Base-by-base conservation (phyloP, 2,329 filamentous ascomycete species). In the Epichloe sylvatica region DNA sequence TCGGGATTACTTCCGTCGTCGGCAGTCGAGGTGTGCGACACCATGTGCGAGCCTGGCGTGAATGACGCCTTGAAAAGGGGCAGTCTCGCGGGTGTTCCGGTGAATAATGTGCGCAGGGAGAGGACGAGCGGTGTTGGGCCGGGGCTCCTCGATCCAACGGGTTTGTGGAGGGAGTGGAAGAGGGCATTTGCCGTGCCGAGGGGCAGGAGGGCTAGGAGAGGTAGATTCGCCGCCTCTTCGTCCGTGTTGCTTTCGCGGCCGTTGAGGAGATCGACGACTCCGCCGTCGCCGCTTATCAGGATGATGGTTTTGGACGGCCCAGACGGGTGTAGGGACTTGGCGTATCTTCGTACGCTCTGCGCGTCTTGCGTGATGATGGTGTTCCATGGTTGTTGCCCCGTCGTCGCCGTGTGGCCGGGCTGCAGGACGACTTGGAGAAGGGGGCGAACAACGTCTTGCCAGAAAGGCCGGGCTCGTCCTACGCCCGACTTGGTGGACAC, bases 281-380 rank as follows among this genome's bases (percentile, higher is more conserved):
- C 91, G 13, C 91, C 91, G 63, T 97, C 91, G 6, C 91, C 91
- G 45, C 85, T 91, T 5, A 96, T 73, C 12, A 97, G 74, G 33
- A 96, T 67, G 25, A 96, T 73, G 0, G 81, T 81, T 47, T 53
- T 49, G n/a, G 51, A 50, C n/a, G 62, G 13, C 1, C 35, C n/a
- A 2, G 39, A 17, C 8, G 45, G 56, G 5, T 66, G 55, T 1
- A 72, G 56, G 2, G 56, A 43, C 3, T 55, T 57, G 0, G 83
- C 77, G 48, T 94, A 78, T 1, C 84, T 70, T 5, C 72, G 70
- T 39, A 96, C 75, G 12, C 77, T 85, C 2, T 78, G 67, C 1
- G 75, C 69, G 33, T 77, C 83, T 23, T 75, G 65, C 1, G 89
- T 95, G 45, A 76, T 64, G 47, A 85, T 72, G 3, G 84, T 64